Evolutionary conservation across 2,329 filamentous ascomycete genomes (phyloP).

Genomic region (Zymoseptoria tritici): DNA sequence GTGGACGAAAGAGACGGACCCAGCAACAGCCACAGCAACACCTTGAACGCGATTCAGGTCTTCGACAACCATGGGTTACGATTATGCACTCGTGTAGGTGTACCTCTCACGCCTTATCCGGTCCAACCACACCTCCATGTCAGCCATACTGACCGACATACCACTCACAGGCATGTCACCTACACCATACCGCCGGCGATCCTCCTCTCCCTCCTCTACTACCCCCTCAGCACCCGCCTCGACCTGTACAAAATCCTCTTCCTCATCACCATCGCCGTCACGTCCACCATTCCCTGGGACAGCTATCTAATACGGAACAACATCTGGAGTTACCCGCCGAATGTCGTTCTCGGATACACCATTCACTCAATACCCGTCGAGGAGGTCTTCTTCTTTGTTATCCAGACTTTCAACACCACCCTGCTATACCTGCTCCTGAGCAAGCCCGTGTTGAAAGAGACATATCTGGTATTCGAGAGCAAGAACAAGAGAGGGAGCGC

Average conservation of each 20-base stretch:
- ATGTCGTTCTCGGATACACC: slow-evolving; percentile 56
- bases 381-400: slow-evolving; percentile 69
- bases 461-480: slow-evolving; percentile 42
- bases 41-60: background rate
- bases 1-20: background rate
- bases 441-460: slow-evolving; percentile 53
- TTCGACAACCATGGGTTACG: slow-evolving; percentile 44
- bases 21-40: background rate
- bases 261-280: slow-evolving; percentile 56
- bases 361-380: slow-evolving; percentile 61
- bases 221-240: slow-evolving; percentile 54
- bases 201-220: slow-evolving; percentile 51
- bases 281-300: slow-evolving; percentile 67
- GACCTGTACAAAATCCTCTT: slow-evolving; percentile 57
- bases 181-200: slow-evolving; percentile 60
- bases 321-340: slow-evolving; percentile 64
- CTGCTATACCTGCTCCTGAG: slow-evolving; percentile 61
- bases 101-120: background rate
- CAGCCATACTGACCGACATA: background rate
- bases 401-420: slow-evolving; percentile 67
- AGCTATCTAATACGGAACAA: slow-evolving; percentile 61
- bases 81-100: slow-evolving; percentile 57
- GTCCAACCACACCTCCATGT: background rate
- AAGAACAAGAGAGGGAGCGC: slow-evolving; percentile 16
- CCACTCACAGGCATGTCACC: slow-evolving; percentile 49